phyloP scores from a whole-genome alignment of 2,329 filamentous ascomycete genomes.

The Alternaria panax region DNA sequence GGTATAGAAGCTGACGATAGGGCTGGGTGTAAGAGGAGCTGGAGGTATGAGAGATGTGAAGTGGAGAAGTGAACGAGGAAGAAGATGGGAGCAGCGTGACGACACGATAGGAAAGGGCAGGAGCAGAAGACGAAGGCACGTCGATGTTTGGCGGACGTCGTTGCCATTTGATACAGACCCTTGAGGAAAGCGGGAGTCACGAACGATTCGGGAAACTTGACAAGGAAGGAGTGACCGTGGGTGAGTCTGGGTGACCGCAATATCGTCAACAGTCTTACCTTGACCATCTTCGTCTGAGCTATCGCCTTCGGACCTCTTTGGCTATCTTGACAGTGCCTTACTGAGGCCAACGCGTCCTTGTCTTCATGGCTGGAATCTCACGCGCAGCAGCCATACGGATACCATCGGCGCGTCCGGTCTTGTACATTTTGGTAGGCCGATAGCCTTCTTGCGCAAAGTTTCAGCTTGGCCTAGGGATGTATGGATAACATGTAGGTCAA shows the following conservation, averaged over 20 bases:
- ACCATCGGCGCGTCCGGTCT: neutral
- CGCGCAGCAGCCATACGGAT: neutral
- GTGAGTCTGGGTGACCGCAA: neutral
- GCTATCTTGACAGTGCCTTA: neutral
- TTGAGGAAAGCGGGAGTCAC: neutral
- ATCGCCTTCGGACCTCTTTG: neutral
- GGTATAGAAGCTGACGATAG: constrained; percentile 5
- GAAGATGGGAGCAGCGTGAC: neutral
- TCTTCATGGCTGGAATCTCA: neutral
- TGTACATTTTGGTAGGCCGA: neutral
- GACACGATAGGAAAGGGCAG: neutral
- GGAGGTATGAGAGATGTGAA: neutral
- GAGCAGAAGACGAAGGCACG: neutral
- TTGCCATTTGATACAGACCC: neutral
- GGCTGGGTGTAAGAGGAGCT: neutral
- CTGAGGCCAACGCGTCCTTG: neutral
- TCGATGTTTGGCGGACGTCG: neutral
- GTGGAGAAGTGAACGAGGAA: neutral
- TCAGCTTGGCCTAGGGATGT: rapidly evolving
- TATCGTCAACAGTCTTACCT: neutral
- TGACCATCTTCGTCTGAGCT: neutral
- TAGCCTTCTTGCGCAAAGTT: neutral
- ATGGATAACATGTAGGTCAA: no score
- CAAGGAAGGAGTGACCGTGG: neutral
- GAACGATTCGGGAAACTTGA: neutral